phyloP scores from a whole-genome alignment of 139 green algal species.

The Astrephomene gubernaculifera region DNA sequence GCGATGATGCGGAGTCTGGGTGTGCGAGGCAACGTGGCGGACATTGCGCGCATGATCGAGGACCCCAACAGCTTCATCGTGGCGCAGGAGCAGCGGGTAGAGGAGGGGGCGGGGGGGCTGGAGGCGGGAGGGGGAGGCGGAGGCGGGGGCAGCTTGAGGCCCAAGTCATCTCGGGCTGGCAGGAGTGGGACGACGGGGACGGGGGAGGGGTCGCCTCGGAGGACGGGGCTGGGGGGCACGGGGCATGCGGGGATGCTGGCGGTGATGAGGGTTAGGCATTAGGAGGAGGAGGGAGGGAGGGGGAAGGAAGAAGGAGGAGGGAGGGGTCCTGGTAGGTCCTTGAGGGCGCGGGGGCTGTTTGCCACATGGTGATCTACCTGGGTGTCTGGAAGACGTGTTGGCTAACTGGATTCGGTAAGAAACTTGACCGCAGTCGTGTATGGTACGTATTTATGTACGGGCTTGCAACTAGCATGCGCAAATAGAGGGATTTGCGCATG shows the following conservation, averaged over 20 bases:
- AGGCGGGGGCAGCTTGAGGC: not conserved
- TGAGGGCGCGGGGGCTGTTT: too few species aligned
- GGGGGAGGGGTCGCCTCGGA: not conserved
- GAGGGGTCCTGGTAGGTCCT: too few species aligned
- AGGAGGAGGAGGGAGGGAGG: too few species aligned
- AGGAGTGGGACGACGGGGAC: not conserved
- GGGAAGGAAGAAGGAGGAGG: too few species aligned
- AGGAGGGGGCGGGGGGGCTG: not conserved
- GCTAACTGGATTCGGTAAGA: too few species aligned
- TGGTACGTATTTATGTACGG: too few species aligned
- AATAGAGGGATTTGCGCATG: too few species aligned
- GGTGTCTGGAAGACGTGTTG: too few species aligned
- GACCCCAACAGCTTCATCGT: constrained; percentile 2
- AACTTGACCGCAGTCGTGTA: too few species aligned
- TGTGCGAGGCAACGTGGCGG: not conserved
- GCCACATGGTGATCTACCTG: too few species aligned
- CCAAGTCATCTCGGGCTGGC: not conserved
- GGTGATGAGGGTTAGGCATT: too few species aligned
- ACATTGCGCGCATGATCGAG: not conserved
- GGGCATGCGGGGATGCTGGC: not conserved
- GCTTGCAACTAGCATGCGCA: too few species aligned
- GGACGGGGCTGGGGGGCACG: not conserved
- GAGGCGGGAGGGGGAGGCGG: not conserved
- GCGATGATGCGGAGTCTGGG: not conserved
- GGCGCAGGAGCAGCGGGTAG: not conserved